Percentiles rank a stretch among this genome's conserved stretches.
These are phyloP conservation scores for Datura wrightii DNA, from an alignment of 257 asterid genomes.

Conservation along the genomic window DNA sequence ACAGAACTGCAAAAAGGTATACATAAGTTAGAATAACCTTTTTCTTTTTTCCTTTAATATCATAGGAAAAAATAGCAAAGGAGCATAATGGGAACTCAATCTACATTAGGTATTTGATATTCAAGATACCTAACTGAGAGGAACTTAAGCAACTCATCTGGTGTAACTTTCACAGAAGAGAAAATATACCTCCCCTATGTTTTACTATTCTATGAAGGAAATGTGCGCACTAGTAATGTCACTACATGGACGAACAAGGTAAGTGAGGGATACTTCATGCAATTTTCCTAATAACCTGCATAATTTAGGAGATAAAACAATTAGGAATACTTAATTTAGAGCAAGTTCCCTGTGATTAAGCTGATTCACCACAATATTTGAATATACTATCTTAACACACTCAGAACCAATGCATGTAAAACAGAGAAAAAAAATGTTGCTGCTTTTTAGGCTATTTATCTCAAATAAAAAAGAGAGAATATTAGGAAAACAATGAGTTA, in stretches of 20 bases:
- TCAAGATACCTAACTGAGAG: slow-evolving; percentile 43
- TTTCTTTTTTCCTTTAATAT: not conserved
- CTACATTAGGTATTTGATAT: slow-evolving; percentile 35
- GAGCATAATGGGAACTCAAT: slow-evolving; percentile 36
- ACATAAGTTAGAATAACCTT: not conserved
- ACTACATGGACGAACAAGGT: slow-evolving; percentile 44
- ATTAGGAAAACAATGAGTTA: not conserved
- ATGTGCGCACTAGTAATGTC: slow-evolving; percentile 57
- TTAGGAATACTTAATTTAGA: not conserved
- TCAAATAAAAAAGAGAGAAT: not conserved
- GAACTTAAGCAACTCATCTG: slow-evolving; percentile 45
- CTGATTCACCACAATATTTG: not conserved
- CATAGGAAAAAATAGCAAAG: not conserved
- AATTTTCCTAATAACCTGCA: slow-evolving; percentile 40
- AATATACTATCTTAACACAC: not conserved
- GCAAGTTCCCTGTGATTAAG: not conserved
- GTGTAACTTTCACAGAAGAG: slow-evolving; percentile 43
- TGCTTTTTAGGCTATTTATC: not conserved
- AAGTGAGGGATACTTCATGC: slow-evolving; percentile 21
- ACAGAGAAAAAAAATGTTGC: not conserved
- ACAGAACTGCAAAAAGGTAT: slow-evolving; percentile 31
- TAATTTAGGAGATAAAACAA: not conserved
- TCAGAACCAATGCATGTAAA: no score
- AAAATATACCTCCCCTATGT: slow-evolving; percentile 62
- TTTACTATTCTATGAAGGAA: slow-evolving; percentile 41